A percentile compares a stretch with the other conserved stretches of the same genome.
These are phyloP conservation scores for Saturnispora bothae DNA, from an alignment of 805 yeast species.

Conservation along the genomic window DNA sequence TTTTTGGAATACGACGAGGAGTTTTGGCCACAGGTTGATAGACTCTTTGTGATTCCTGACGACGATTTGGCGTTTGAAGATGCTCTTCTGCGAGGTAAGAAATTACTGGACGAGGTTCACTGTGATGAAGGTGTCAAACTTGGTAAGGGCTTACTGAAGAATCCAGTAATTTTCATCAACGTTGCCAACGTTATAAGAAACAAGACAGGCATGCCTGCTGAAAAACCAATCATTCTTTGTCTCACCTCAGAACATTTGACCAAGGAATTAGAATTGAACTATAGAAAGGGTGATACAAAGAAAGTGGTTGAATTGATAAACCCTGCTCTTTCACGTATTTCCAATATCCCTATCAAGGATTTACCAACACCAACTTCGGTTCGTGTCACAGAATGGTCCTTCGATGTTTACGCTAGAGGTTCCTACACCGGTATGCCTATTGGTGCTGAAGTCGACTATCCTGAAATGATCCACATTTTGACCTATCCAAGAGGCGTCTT, in stretches of 20 bases:
- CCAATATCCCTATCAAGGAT: conserved; percentile 16
- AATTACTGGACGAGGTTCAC: background rate
- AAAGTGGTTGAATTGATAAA: conserved; percentile 36
- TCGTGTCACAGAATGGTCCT: conserved; percentile 36
- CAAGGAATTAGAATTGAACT: conserved; percentile 31
- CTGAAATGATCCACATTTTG: conserved; percentile 28
- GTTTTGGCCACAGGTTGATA: conserved; percentile 36
- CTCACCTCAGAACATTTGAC: conserved; percentile 43
- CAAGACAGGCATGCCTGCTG: conserved; percentile 11
- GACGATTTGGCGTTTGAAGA: conserved; percentile 19
- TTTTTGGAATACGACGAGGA: conserved; percentile 34
- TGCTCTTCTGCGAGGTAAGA: conserved; percentile 5
- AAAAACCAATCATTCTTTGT: conserved; percentile 32
- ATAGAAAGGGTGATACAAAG: conserved; percentile 21
- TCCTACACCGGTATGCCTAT: conserved; percentile 28
- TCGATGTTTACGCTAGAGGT: conserved; percentile 42
- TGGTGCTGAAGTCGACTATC: conserved; percentile 19
- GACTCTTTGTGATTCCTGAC: conserved; percentile 24
- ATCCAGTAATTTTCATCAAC: conserved; percentile 24
- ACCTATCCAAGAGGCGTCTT: conserved; percentile 31
- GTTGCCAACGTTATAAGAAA: conserved; percentile 14
- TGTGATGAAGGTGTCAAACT: background rate
- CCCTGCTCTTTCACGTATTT: conserved; percentile 30
- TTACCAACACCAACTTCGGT: conserved; percentile 20
- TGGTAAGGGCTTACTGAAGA: conserved; percentile 10